Evolutionary conservation across 495 filamentous ascomycete species (phyloP).

Genomic region (Thozetella sp.): DNA sequence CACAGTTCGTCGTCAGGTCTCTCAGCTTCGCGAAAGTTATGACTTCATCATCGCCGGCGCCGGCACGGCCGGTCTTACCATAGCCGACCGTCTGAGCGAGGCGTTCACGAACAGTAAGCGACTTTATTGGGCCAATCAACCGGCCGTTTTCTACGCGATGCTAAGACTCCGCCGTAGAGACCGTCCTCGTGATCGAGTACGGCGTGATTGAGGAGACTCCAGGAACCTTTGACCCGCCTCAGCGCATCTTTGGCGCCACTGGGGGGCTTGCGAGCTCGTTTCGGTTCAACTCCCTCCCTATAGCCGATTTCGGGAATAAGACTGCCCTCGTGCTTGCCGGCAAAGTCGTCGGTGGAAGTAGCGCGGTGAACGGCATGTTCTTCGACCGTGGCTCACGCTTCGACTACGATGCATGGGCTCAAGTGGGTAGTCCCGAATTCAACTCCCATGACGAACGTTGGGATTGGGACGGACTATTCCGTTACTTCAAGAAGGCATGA

Average conservation of each 20-base stretch:
- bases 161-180: constrained; percentile 20
- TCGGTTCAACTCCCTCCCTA: constrained; percentile 33
- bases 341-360: constrained; percentile 43
- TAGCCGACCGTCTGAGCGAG: constrained; percentile 34
- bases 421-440: constrained; percentile 38
- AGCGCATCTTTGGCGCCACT: background rate
- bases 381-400: constrained; percentile 31
- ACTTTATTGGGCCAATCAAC: background rate
- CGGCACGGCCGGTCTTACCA: constrained; percentile 38
- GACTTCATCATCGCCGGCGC: constrained; percentile 44
- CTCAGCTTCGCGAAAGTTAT: constrained; percentile 15
- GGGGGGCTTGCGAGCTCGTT: constrained; percentile 7
- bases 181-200: constrained; percentile 44
- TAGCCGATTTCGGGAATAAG: constrained; percentile 30
- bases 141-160: background rate
- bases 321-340: constrained; percentile 29
- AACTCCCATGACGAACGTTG: constrained; percentile 8
- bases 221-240: constrained; percentile 21
- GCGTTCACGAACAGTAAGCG: constrained; percentile 17
- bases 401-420: constrained; percentile 55
- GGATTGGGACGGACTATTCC: constrained; percentile 38
- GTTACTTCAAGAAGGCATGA: constrained; percentile 40
- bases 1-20: constrained; percentile 16
- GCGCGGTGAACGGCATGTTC: constrained; percentile 43
- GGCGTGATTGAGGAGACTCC: constrained; percentile 28